Base-by-base conservation (phyloP, 2,329 filamentous ascomycete genomes). In the Zalaria sp. region DNA sequence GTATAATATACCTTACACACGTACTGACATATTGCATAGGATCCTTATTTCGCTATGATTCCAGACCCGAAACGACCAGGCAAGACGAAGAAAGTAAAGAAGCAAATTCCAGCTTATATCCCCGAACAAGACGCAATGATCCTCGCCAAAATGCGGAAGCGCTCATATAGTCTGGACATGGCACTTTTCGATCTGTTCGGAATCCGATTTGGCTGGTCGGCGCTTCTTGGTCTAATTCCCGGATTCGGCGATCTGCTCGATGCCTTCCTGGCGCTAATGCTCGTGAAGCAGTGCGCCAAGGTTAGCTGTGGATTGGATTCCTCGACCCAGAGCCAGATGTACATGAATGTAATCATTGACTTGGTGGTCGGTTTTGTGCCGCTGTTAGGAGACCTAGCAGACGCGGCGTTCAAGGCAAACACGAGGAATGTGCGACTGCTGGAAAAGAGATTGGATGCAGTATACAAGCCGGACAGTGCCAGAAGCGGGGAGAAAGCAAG, bases 31-130 rank as follows among this genome's bases (percentile, higher is more conserved):
- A 47, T n/a, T n/a, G n/a, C n/a, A n/a, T 53, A 95, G 84, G 88
- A 96, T 57, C 87, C 88, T 4, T 94, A 87, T 65, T 93, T 88
- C 54, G 85, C 93, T 59, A 71, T 78, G 51, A 78, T 94, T 31
- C 78, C 80, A 25, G 80, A 88, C 35, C 83, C 82, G 5, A 73
- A 77, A 47, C 75, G 69, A 41, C 77, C 79, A 26, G 78, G 76
- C 53, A 93, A 87, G 59, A 70, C 73, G 43, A 89, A 86, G 68
- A 93, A 83, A 62, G 75, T 81, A 57, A 85, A 83, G 66, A 93
- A 93, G 64, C 83, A 85, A 25, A 68, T 88, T 31, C 88, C 88
- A 0, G 75, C 77, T 26, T 89, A 89, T 42, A 76, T 96, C 40
- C 89, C 87, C 11, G 67, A 80, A 27, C 75, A 93, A 52, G 91